Evolutionary conservation across 495 filamentous ascomycete species (phyloP).

Genomic region (Xylaria castorea): DNA sequence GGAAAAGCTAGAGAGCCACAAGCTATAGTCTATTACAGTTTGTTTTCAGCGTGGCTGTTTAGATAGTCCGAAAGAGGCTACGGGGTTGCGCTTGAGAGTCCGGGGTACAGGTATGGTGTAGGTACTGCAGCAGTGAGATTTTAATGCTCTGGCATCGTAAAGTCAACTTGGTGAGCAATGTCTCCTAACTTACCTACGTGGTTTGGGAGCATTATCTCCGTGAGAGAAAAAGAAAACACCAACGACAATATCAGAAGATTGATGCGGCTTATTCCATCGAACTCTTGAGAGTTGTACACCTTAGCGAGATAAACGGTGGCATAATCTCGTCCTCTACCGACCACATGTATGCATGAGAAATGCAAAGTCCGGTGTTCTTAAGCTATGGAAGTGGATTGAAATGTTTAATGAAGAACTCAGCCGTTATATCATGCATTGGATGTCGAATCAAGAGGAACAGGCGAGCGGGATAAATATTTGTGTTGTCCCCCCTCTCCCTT

Average conservation of each 20-base stretch:
- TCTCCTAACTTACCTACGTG: not conserved
- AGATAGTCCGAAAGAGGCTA: slow-evolving; percentile 17
- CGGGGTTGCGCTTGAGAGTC: slow-evolving; percentile 4
- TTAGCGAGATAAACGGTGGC: not conserved
- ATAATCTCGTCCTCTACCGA: not conserved
- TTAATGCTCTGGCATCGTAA: not conserved
- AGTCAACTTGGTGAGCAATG: not conserved
- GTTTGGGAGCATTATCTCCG: slow-evolving; percentile 15
- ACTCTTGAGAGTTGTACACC: not conserved
- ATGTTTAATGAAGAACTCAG: not conserved
- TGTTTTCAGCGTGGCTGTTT: slow-evolving; percentile 19
- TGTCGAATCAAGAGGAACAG: not conserved
- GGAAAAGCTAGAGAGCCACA: not conserved
- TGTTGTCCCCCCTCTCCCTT: no score
- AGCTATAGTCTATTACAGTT: not conserved
- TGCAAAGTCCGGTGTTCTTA: not conserved
- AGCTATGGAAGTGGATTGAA: not conserved
- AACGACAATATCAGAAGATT: not conserved
- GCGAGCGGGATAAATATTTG: not conserved
- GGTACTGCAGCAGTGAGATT: not conserved
- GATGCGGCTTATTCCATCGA: not conserved
- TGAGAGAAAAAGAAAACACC: not conserved
- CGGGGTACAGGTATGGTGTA: not conserved
- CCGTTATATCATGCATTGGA: not conserved
- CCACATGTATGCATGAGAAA: not conserved